phyloP scores from a whole-genome alignment of 345 rosid genomes.

The Lepidium sativum region DNA sequence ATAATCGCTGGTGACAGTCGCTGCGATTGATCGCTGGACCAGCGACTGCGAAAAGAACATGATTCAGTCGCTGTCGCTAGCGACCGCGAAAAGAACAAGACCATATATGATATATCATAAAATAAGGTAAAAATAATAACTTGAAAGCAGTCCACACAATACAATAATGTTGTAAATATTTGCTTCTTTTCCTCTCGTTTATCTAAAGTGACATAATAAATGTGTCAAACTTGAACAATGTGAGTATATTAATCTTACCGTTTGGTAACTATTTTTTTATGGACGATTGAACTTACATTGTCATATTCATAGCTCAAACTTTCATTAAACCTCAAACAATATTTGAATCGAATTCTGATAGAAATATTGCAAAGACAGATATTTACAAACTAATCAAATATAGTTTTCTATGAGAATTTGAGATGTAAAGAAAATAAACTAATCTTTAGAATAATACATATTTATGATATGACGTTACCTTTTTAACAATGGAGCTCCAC shows the following conservation, averaged over 20 bases:
- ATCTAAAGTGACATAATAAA: not conserved
- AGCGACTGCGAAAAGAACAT: no score
- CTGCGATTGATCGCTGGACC: no score
- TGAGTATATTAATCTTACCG: not conserved
- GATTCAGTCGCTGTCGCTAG: no score
- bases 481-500: conserved; percentile 17
- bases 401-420: not conserved
- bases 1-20: no score
- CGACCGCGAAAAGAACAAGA: no score
- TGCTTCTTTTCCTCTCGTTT: not conserved
- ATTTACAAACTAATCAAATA: no score
- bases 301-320: no score
- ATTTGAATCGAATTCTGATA: no score
- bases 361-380: no score
- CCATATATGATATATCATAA: no score
- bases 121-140: not conserved
- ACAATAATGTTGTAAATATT: not conserved
- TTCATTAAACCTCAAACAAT: no score
- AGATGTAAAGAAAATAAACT: not conserved
- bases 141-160: not conserved
- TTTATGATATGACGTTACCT: conserved; percentile 13
- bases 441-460: not conserved
- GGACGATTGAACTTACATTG: no score
- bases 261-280: not conserved
- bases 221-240: not conserved